Base-by-base conservation (phyloP, 495 filamentous ascomycete species). In the Halenospora varia region DNA sequence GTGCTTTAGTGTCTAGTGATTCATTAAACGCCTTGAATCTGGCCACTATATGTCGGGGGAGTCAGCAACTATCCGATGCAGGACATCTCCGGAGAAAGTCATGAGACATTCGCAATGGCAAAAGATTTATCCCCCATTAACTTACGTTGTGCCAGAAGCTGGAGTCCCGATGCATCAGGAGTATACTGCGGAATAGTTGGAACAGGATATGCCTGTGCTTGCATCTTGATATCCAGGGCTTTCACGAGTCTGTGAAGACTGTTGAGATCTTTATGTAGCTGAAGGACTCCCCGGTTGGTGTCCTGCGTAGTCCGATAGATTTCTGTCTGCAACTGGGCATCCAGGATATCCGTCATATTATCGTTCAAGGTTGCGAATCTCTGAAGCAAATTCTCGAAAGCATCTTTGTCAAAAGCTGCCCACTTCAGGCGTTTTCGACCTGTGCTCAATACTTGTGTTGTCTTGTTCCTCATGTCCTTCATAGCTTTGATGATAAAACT, bases 21-120 rank as follows among this genome's bases (percentile, higher is more conserved):
- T 73, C 66, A 54, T 75, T 77, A 59, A 77, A 77, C 11, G 73
- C 74, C 63, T 77, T 77, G 70, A 77, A 77, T 60, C 73, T 72
- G 59, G 74, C 74, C 15, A 77, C n/a, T n/a, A n/a, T n/a, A n/a
- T n/a, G n/a, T n/a, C n/a, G n/a, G n/a, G n/a, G n/a, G n/a, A n/a
- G n/a, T n/a, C n/a, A n/a, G n/a, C n/a, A n/a, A n/a, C n/a, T n/a
- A n/a, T n/a, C n/a, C n/a, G n/a, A n/a, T n/a, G n/a, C n/a, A n/a
- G n/a, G n/a, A n/a, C n/a, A n/a, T n/a, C n/a, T n/a, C n/a, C n/a
- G n/a, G n/a, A n/a, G n/a, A n/a, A n/a, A n/a, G n/a, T n/a, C n/a
- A n/a, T n/a, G n/a, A n/a, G n/a, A n/a, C n/a, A n/a, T n/a, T n/a
- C n/a, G n/a, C n/a, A n/a, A n/a, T n/a, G n/a, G n/a, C n/a, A n/a